These are phyloP conservation scores for Crinitomyces ghanaensis DNA, from an alignment of 805 yeast species.

Conservation along the genomic window DNA sequence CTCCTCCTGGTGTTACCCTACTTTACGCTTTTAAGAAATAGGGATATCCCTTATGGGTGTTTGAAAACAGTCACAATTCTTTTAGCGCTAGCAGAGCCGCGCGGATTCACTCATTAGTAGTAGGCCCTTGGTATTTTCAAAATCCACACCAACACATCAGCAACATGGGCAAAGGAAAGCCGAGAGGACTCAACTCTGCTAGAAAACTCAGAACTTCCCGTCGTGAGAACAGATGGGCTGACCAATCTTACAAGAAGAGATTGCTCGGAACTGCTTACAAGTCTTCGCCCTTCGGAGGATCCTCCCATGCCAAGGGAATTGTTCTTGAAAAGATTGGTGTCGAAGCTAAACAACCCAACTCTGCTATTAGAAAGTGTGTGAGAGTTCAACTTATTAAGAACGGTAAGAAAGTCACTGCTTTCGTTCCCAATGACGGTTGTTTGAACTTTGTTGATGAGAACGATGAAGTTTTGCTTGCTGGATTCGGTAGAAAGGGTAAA, in stretches of 20 bases:
- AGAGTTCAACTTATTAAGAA: constrained; percentile 99
- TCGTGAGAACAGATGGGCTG: constrained; percentile 99
- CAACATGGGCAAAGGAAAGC: constrained; percentile 99
- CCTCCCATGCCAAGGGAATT: constrained; percentile 99
- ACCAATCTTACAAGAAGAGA: constrained; percentile 95
- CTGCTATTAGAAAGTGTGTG: constrained; percentile 99
- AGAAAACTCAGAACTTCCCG: constrained; percentile 99
- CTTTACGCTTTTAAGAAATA: too few species aligned
- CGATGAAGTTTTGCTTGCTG: constrained; percentile 99
- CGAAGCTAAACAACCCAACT: constrained; percentile 99
- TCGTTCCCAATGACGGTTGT: constrained; percentile 99
- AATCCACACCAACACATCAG: constrained; percentile 9
- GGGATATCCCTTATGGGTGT: too few species aligned
- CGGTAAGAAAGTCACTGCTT: constrained; percentile 99
- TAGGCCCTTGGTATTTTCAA: too few species aligned
- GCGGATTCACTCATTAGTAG: too few species aligned
- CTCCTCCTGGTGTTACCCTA: too few species aligned
- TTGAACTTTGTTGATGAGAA: constrained; percentile 99
- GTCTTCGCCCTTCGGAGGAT: constrained; percentile 99
- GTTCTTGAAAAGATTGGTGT: constrained; percentile 99
- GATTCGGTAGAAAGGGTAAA: constrained; percentile 99
- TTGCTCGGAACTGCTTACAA: constrained; percentile 99
- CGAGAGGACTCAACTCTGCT: constrained; percentile 99
- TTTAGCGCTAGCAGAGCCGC: too few species aligned
- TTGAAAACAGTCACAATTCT: too few species aligned